These are phyloP conservation scores for Cephalotrichum gorgonifer DNA, from an alignment of 2,329 filamentous ascomycete species.

Conservation along the genomic window DNA sequence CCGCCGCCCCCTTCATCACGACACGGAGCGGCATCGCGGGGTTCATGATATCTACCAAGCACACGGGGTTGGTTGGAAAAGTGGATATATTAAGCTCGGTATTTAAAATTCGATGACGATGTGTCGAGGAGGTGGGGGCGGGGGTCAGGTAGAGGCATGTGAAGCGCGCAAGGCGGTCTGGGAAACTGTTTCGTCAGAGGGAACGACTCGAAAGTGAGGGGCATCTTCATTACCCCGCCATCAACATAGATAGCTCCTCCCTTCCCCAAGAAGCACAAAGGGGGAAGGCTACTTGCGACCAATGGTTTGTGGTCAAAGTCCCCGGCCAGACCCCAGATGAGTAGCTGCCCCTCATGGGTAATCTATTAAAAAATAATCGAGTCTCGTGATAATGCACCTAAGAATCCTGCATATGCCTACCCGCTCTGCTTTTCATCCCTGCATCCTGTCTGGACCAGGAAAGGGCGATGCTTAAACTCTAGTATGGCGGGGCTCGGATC, in stretches of 20 bases:
- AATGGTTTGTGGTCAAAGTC: too few relatives aligned
- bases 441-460: background rate
- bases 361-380: background rate
- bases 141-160: too few relatives aligned
- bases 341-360: too few relatives aligned
- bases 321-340: too few relatives aligned
- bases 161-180: background rate
- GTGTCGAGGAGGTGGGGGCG: too few relatives aligned
- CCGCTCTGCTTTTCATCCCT: background rate
- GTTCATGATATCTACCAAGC: background rate
- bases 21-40: background rate
- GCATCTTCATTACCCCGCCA: background rate
- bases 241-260: too few relatives aligned
- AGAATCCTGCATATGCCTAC: background rate
- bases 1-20: background rate
- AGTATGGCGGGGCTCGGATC: background rate
- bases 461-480: background rate
- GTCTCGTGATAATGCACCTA: background rate
- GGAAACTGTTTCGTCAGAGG: background rate
- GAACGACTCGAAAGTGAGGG: too few relatives aligned
- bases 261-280: background rate
- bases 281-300: background rate
- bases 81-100: background rate
- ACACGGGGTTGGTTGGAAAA: background rate
- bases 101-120: background rate